Evolutionary conservation across 1,284 basidiomycete genomes (phyloP).

Genomic region (Tilletia walkeri): DNA sequence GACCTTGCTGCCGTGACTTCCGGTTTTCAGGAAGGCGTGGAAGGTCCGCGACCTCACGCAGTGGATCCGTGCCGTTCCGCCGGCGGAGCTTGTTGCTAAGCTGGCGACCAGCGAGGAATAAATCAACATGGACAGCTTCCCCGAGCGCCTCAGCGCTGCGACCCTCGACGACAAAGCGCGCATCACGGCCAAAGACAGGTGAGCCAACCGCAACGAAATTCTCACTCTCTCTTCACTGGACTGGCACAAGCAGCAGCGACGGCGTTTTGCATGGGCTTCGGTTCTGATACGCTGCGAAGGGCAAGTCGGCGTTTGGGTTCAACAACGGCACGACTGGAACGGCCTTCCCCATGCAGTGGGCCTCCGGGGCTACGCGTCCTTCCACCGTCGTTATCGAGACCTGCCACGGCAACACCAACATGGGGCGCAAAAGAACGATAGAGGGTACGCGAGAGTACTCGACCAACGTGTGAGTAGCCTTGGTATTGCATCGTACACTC

Average conservation of each 20-base stretch:
- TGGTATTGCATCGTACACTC: background rate
- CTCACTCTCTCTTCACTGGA: background rate
- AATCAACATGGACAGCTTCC: too few species aligned
- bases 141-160: background rate
- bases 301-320: background rate
- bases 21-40: too few species aligned
- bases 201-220: background rate
- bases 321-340: background rate
- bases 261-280: background rate
- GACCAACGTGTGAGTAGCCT: background rate
- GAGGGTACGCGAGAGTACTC: background rate
- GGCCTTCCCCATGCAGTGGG: constrained; percentile 1
- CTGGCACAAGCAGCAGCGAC: background rate
- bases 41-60: too few species aligned
- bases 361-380: background rate
- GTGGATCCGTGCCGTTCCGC: too few species aligned
- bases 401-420: background rate
- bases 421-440: background rate
- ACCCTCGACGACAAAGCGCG: background rate
- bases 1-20: too few species aligned
- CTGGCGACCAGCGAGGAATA: too few species aligned
- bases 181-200: background rate
- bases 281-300: background rate
- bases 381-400: background rate
- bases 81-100: too few species aligned